Evolutionary conservation across 306 rosid species (phyloP), one percentile per base, ranked within the genome.

Genomic region (Lupinus albus): DNA sequence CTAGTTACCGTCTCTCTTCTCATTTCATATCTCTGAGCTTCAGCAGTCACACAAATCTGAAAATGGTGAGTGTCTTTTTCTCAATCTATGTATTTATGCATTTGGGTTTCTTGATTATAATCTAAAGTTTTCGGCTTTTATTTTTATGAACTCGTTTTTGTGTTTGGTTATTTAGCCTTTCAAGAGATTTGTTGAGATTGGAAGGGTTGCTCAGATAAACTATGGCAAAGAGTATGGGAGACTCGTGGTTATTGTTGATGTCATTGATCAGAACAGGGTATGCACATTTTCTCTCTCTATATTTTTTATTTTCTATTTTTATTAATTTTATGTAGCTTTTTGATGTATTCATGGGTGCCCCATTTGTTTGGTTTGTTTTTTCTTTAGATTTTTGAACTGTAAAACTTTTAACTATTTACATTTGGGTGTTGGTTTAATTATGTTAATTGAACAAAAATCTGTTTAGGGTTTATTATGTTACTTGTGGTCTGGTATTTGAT

Each of bases 151-250:
- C 25, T 20, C 1, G 2, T 55, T 57, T 67, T 11, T 21, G 21
- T 30, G 35, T 9, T 21, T 32, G 14, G 33, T 77, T 20, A 20
- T 20, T 1, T 42, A 87, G 91, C 95, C 95, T 67, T 85, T 85
- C 84, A 90, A 87, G 83, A 82, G 96, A 79, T 87, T 41, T 77
- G 79, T 87, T 8, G 96, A 90, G 88, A 83, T 87, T 74, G 96
- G 96, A 33, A 81, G 96, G 84, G 86, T 89, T 13, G 96, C 89
- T 52, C 94, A 79, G 52, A 69, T 89, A 82, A 89, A 89, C 83
- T 87, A 83, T 59, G 94, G 96, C 38, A 73, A 84, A 30, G 91
- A 89, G 59, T 87, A 87, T 10, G 91, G 94, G 2, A 83, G 79
- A 83, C 94, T 87, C 10, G 94, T 86, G 0, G 88, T 85, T 64